A percentile compares a stretch with the other conserved stretches of the same genome.
Conservation (phyloP, 2,329 filamentous ascomycete genomes). For the Sordariomycetes sp. region DNA sequence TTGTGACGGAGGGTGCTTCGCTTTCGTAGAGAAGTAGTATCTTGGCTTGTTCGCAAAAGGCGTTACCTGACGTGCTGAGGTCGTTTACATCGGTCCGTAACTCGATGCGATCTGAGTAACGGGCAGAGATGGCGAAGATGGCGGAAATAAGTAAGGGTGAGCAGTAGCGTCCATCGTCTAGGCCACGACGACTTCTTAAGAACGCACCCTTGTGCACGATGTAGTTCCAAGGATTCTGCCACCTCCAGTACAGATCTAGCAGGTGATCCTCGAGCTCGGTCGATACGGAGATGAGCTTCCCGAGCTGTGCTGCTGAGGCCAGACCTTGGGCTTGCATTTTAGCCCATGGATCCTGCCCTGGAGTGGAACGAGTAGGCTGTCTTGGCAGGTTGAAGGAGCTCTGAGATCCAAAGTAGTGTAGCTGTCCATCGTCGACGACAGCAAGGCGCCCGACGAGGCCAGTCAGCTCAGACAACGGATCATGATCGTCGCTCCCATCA, state of each 20-base stretch:
- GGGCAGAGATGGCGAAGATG: constrained; percentile 12
- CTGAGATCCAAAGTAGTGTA: constrained; percentile 15
- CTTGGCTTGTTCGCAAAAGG: constrained; percentile 12
- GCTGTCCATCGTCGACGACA: constrained; percentile 11
- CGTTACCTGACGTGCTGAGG: constrained; percentile 10
- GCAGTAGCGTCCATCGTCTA: constrained; percentile 8
- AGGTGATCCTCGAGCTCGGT: constrained; percentile 14
- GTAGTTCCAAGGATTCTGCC: constrained; percentile 18
- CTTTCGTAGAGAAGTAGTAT: constrained; percentile 11
- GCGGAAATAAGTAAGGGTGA: constrained; percentile 11
- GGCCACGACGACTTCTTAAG: constrained; percentile 6
- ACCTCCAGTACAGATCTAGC: constrained; percentile 14
- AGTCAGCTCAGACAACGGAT: constrained; percentile 9
- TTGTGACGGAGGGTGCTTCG: constrained; percentile 12
- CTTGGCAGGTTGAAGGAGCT: constrained; percentile 11
- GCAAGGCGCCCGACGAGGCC: constrained; percentile 7
- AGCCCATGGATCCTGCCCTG: constrained; percentile 1
- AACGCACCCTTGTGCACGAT: constrained; percentile 13
- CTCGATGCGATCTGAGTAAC: constrained; percentile 13
- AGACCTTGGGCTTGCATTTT: constrained; percentile 7
- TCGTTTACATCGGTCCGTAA: constrained; percentile 10
- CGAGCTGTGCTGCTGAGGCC: constrained; percentile 6
- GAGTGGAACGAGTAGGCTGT: background rate
- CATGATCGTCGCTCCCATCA: too few species aligned
- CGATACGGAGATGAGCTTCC: constrained; percentile 6